Evolutionary conservation across 108 stramenopile species (phyloP), one percentile per base, ranked within the genome.

Genomic region (Mediolabrus comicus): DNA sequence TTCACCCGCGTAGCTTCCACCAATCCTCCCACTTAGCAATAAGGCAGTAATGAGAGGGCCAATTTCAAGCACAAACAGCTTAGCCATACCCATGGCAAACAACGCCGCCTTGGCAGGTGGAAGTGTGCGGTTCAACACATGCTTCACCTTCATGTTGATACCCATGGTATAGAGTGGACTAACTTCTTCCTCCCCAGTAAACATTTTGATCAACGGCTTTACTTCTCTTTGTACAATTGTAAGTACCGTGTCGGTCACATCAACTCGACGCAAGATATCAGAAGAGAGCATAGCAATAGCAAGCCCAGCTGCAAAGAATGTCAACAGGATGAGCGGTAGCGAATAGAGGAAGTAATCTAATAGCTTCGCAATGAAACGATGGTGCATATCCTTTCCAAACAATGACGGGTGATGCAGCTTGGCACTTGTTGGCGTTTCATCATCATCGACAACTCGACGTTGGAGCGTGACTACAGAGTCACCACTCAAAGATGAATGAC

Each of bases 11-110:
- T 92, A 92, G 38, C 76, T 73, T 43, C 92, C 92, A 14, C 92
- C 92, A 35, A 92, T 87, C 24, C 92, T 73, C 25, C 92, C 92
- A 64, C 87, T 88, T 3, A 92, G 67, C 25, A 92, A 62, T 30
- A 92, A 46, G 2, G 89, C 84, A 34, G 92, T 89, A 43, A 92
- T 75, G 19, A 92, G 72, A 1, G 92, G 92, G 4, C 92, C 92
- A 27, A 92, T 82, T 59, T 92, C 92, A 70, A 92, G 69, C 3
- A 88, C 86, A 66, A 92, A 92, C 19, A 92, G 59, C 59, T 90
- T 90, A 11, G 89, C 81, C 84, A 92, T 75, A 7, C 92, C 92
- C 25, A 90, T 79, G 2, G 92, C 89, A 77, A 86, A 92, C 41
- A 92, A 62, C 3, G 65, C 77, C 4, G 88, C 88, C 67, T 90